phyloP scores from a whole-genome alignment of 257 asterid genomes.

The Voacanga thouarsii region DNA sequence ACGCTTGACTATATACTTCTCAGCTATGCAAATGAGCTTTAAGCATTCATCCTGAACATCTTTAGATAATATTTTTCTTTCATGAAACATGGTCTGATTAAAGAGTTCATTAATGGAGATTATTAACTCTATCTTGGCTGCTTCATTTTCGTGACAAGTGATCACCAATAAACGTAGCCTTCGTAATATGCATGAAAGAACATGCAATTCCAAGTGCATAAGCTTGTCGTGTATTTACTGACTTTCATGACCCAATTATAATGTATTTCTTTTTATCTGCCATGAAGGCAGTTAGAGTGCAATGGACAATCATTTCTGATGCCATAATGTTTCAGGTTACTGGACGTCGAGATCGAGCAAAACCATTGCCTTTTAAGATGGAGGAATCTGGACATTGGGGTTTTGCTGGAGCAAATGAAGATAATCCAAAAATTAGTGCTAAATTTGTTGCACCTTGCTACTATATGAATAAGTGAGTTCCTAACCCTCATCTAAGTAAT shows the following conservation, averaged over 20 bases:
- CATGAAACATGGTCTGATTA: neutral
- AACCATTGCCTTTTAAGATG: conserved; percentile 92
- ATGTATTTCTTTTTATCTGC: neutral
- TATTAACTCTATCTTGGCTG: neutral
- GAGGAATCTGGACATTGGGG: conserved; percentile 87
- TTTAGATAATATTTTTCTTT: neutral
- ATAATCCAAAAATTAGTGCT: conserved; percentile 75
- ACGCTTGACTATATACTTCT: neutral
- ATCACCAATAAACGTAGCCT: neutral
- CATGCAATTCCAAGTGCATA: neutral
- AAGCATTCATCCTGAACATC: neutral
- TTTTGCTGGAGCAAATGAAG: conserved; percentile 81
- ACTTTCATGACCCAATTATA: neutral
- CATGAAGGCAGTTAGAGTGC: neutral
- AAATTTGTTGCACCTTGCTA: conserved; percentile 93
- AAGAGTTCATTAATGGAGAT: neutral
- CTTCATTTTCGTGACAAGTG: neutral
- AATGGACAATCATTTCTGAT: neutral
- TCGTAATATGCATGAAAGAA: neutral
- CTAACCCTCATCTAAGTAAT: conserved; percentile 5
- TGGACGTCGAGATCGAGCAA: conserved; percentile 96
- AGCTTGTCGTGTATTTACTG: neutral
- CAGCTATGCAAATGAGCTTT: neutral
- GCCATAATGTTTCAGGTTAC: conserved; percentile 57
- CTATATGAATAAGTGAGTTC: conserved; percentile 74